Percentiles rank a stretch among this genome's conserved stretches.
Evolutionary conservation across 2,329 filamentous ascomycete species (phyloP).

Genomic region (Leptographium lundbergii): DNA sequence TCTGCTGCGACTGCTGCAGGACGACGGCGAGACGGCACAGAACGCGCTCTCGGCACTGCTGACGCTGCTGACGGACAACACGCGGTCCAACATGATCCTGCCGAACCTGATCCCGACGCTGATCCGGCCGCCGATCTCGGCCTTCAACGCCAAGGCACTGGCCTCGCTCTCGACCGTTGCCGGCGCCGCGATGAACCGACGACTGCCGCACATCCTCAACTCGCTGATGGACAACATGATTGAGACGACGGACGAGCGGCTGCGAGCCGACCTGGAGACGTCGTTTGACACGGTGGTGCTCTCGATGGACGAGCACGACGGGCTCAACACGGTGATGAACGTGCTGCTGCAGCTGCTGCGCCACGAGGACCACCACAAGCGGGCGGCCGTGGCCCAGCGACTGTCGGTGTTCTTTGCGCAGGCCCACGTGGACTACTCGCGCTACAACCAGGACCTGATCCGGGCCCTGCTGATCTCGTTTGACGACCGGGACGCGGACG

Average conservation of each 20-base stretch:
- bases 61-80: conserved; percentile 86
- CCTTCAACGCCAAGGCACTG: conserved; percentile 88
- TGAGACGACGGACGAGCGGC: conserved; percentile 46
- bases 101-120: conserved; percentile 93
- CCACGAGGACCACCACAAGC: conserved; percentile 79
- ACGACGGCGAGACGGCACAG: conserved; percentile 71
- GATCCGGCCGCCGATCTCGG: conserved; percentile 76
- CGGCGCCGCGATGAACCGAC: conserved; percentile 77
- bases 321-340: conserved; percentile 90
- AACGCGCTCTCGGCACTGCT: conserved; percentile 81
- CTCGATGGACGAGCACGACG: conserved; percentile 92
- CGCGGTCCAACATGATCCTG: conserved; percentile 88
- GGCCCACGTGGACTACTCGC: conserved; percentile 76
- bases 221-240: conserved; percentile 80
- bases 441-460: conserved; percentile 93
- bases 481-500: conserved; percentile 68
- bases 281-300: conserved; percentile 84
- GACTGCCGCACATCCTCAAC: conserved; percentile 81
- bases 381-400: conserved; percentile 65
- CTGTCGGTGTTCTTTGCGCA: conserved; percentile 76
- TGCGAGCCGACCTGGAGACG: conserved; percentile 58
- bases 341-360: conserved; percentile 80
- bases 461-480: conserved; percentile 84
- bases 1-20: conserved; percentile 78
- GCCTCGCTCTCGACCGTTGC: conserved; percentile 90